Evolutionary conservation across 345 rosid species (phyloP), one percentile per base, ranked within the genome.

Genomic region (Isatis tinctoria): DNA sequence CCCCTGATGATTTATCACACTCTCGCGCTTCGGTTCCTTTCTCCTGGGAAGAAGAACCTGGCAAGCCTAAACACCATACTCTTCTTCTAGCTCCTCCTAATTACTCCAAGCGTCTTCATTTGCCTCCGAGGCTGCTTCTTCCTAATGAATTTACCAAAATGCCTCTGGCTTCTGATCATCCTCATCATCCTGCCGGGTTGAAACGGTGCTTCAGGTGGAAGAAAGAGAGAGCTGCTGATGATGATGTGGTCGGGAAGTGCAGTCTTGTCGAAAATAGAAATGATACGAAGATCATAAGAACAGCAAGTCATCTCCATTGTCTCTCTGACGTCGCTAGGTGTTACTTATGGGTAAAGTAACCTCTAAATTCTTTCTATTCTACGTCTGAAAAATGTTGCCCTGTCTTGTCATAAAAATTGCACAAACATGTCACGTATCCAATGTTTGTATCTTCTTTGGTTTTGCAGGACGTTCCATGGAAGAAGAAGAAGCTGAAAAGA

Each of bases 41-140:
- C 69, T 83, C 83, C 0, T 89, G 97, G 97, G 97, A 91, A 65
- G 91, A 92, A 71, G 78, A 85, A 79, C 96, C 92, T 3, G 96
- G 97, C n/a, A 89, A 89, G 71, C 96, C 97, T 22, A 85, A 92
- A 67, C 71, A 35, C 9, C 43, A 63, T 18, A 73, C 9, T 76
- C 37, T 70, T 32, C 67, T 16, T 51, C 81, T 59, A 22, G 12
- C 24, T 16, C 40, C 61, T 30, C 52, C 76, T 39, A 26, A 79
- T 13, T 10, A 8, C 54, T 77, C 65, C 13, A 86, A 80, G 69
- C 76, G 79, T 52, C 73, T 91, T 14, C 86, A 81, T 48, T 72
- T 85, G 36, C 91, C 97, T 20, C 96, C 97, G 1, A 82, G 89
- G 30, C 63, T 90, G 41, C 12, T 78, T 3, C 48, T 77, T 40